Base-by-base conservation (phyloP, 2,329 filamentous ascomycete genomes). In the Dendrostoma leiphaemia region DNA sequence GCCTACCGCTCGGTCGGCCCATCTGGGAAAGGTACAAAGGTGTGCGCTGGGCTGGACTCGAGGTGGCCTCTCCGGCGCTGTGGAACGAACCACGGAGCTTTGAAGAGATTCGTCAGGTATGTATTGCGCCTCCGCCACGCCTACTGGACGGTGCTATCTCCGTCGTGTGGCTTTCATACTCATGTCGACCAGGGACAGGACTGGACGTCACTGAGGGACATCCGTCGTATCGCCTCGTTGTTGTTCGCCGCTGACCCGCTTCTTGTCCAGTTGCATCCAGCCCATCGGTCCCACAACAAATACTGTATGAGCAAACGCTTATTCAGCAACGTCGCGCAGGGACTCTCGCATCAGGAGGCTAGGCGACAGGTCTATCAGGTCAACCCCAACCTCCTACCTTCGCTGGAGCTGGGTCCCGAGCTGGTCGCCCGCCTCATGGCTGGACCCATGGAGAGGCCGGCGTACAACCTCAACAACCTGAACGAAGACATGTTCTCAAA, bases 51-150 rank as follows among this genome's bases (percentile, higher is more conserved):
- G n/a, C 37, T 12, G 32, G 13, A 4, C 21, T 37, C 21, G 45
- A 48, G 32, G 32, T 48, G 13, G 28, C 13, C 17, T 35, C 45
- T 2, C 45, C 45, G 7, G 45, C 45, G 10, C 45, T 48, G 31
- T 48, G 45, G 45, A 26, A 48, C 45, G 10, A n/a, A 9, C 31
- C 45, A 15, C 19, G 28, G 45, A 48, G 45, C 23, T 48, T 48
- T 26, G 31, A 34, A 13, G 32, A 48, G 31, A 32, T 48, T 15
- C 45, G 45, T 21, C 19, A 24, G 15, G 32, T 48, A 24, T 26
- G 31, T 26, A 6, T 19, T 1, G 23, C 45, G n/a, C 8, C 45
- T 48, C 12, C 2, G 17, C 19, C 3, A 19, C 4, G 9, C 4
- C 8, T 48, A 48, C 15, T 48, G 45, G 45, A 48, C 32, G 19